Conservation (phyloP, 1,139 yeast species). For the Pichiaceae sp. region DNA sequence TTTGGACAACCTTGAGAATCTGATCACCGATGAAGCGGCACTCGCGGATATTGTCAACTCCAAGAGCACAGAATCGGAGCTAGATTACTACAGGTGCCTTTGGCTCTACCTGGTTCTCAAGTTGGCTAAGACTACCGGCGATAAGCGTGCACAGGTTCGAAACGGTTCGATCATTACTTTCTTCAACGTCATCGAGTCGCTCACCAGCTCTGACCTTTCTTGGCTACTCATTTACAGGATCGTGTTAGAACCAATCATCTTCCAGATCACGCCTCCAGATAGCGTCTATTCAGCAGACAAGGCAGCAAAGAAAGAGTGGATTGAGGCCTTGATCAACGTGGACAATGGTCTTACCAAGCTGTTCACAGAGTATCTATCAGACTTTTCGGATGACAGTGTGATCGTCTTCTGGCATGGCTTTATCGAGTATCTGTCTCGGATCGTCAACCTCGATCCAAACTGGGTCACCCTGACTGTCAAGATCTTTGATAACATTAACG, state of each 20-base stretch:
- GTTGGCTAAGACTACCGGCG: conserved; percentile 55
- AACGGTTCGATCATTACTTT: conserved; percentile 87
- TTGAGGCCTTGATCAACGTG: conserved; percentile 49
- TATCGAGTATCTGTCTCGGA: conserved; percentile 35
- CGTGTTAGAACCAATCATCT: conserved; percentile 35
- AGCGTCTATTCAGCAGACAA: neutral
- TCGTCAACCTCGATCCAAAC: conserved; percentile 28
- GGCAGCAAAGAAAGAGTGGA: conserved; percentile 33
- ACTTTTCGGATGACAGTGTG: conserved; percentile 18
- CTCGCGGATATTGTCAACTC: conserved; percentile 17
- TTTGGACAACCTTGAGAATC: conserved; percentile 3
- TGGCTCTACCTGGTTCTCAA: conserved; percentile 61
- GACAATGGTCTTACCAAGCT: conserved; percentile 52
- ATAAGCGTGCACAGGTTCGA: conserved; percentile 68
- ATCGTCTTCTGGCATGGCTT: conserved; percentile 42
- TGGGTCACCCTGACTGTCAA: conserved; percentile 42
- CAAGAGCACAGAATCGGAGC: neutral
- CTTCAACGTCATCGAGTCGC: conserved; percentile 76
- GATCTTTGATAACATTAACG: conserved; percentile 44
- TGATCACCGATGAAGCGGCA: conserved; percentile 16
- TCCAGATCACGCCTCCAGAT: conserved; percentile 20
- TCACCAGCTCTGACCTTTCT: conserved; percentile 47
- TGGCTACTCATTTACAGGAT: conserved; percentile 50
- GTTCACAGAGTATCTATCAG: conserved; percentile 35
- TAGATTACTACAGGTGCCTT: conserved; percentile 25